phyloP scores from a whole-genome alignment of 192 early-diverging fungal species.

The Linnemannia elongata region DNA sequence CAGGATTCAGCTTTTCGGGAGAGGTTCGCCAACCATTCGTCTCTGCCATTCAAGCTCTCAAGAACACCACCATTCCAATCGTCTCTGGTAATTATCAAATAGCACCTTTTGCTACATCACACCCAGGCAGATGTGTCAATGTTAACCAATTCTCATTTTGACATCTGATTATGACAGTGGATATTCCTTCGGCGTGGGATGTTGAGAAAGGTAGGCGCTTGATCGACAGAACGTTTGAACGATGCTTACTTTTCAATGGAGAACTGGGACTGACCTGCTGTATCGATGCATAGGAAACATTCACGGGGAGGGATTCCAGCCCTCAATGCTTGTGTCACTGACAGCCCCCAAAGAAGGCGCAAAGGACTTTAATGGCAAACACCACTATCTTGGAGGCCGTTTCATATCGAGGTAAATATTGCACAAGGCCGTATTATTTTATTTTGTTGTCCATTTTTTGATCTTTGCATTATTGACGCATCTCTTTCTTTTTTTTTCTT shows the following conservation, averaged over 20 bases:
- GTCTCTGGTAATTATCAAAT: conserved; percentile 20
- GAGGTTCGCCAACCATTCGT: conserved; percentile 83
- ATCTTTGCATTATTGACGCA: not conserved
- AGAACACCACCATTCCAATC: conserved; percentile 36
- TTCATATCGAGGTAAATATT: conserved; percentile 80
- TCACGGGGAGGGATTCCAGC: conserved; percentile 68
- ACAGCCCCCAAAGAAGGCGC: conserved; percentile 93
- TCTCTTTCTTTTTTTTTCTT: not conserved
- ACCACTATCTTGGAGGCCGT: conserved; percentile 90
- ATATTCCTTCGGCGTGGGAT: conserved; percentile 97
- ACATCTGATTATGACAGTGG: conserved; percentile 70
- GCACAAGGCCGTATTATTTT: not conserved
- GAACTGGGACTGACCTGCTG: not conserved
- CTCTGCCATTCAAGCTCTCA: conserved; percentile 67
- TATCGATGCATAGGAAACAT: conserved; percentile 57
- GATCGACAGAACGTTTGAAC: not conserved
- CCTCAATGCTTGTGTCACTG: conserved; percentile 89
- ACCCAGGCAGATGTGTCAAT: not conserved
- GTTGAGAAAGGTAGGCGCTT: conserved; percentile 81
- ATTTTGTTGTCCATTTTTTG: not conserved
- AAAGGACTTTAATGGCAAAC: conserved; percentile 73
- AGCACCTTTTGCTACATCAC: not conserved
- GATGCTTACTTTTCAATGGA: not conserved
- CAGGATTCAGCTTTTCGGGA: conserved; percentile 90
- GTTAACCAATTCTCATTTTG: conserved; percentile 27